Base-by-base conservation (phyloP, 2,329 filamentous ascomycete genomes). In the Exserohilum rostratum region DNA sequence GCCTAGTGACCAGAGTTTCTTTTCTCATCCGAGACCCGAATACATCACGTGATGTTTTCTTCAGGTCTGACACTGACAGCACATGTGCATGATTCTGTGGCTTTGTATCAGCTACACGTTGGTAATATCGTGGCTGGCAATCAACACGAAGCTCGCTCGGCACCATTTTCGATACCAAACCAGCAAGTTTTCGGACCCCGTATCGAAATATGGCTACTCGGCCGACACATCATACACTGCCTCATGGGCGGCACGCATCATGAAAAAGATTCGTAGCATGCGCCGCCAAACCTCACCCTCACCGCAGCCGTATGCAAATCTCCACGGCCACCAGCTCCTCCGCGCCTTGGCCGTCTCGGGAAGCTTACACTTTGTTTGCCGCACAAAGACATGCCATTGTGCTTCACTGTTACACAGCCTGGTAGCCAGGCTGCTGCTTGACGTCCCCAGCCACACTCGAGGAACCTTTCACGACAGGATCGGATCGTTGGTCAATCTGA, bases 381-480 rank as follows among this genome's bases (percentile, higher is more conserved):
- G 47, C 34, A 43, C 45, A 38, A 54, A 47, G 54, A 60, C 57
- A 57, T 55, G 50, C 50, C 53, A 50, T 53, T 49, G 48, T 40
- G 34, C 46, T 43, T 47, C 39, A 37, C 35, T 25, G 57, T 60
- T 39, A 43, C 47, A 62, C 60, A 44, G 45, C 25, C 49, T 46
- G 57, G 46, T 43, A 55, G 49, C 34, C 30, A 39, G 45, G 30
- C 47, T 44, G 40, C 15, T 48, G 30, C 31, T 55, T 34, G 29
- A 22, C 49, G 33, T 50, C 48, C 47, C 43, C 50, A 61, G 50
- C 53, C 51, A 55, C 55, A 44, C 55, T 59, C 49, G 49, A 60
- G 46, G 25, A 50, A 62, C 62, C 55, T 65, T 54, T 43, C 61
- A 70, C 65, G 48, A 50, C 55, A 55, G 53, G 33, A 50, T 18